Base-by-base conservation (phyloP, 2,329 filamentous ascomycete genomes). In the Colletotrichum gloeosporioides region DNA sequence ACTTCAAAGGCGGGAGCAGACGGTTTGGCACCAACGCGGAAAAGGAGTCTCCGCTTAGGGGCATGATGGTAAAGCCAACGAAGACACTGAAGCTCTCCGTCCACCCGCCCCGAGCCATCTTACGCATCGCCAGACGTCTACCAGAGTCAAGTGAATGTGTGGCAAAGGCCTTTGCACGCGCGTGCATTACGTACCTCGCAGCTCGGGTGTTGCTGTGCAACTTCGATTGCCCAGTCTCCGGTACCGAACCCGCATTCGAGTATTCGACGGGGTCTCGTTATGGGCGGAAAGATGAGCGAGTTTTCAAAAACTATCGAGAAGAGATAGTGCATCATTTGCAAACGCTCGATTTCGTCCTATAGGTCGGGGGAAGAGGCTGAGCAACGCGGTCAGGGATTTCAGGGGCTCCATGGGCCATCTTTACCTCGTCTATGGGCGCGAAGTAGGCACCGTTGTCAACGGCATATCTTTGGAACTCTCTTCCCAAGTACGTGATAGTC, bases 171-270 rank as follows among this genome's bases (percentile, higher is more conserved):
- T 16, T 39, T 22, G 62, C 34, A 22, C 34, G 18, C 22, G n/a
- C 31, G 31, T 61, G 22, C 68, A 44, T 27, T 55, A 81, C 87
- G 80, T 81, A 94, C 94, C 87, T 95, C 90, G 81, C 92, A 93
- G 77, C 88, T 85, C 65, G 93, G 93, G 84, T 93, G 87, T 77
- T 89, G 86, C 80, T 91, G 89, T 63, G 94, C 94, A 69, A 94
- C 92, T 29, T 93, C 92, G 39, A 91, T 85, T 27, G 93, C 93
- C 94, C 94, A 96, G 64, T 91, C 88, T 55, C 89, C 93, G n/a
- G 92, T 89, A 55, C 94, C 94, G 83, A 92, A 94, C 0, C 94
- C 94, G 79, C 93, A 95, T 74, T 96, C 94, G 32, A 96, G 87
- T 57, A 95, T 89, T 80, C 89, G 90, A 79, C 86, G 86, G 29